phyloP scores from a whole-genome alignment of 1,139 yeast genomes.

The Kurtzmaniella natalensis region DNA sequence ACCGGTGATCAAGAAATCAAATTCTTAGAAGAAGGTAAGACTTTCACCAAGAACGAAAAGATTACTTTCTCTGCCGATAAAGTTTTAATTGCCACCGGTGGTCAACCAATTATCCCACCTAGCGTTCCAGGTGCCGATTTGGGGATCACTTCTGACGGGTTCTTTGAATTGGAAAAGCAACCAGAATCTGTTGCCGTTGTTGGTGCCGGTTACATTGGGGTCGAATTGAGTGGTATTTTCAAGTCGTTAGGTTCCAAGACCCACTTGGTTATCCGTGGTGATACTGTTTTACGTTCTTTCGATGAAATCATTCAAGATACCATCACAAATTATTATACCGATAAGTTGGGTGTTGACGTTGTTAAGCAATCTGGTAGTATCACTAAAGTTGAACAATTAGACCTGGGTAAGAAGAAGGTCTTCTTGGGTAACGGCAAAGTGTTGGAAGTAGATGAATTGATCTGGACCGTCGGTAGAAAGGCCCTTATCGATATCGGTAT shows the following conservation, averaged over 20 bases:
- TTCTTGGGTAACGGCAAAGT: conserved; percentile 48
- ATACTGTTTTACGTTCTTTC: conserved; percentile 81
- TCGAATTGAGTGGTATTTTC: conserved; percentile 93
- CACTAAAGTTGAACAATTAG: conserved; percentile 53
- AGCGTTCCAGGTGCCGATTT: conserved; percentile 73
- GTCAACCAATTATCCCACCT: conserved; percentile 71
- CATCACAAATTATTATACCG: conserved; percentile 72
- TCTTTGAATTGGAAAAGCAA: conserved; percentile 72
- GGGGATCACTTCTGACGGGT: conserved; percentile 90
- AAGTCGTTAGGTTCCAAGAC: conserved; percentile 84
- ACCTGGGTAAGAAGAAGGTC: conserved; percentile 60
- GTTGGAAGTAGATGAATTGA: conserved; percentile 70
- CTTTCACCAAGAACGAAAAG: conserved; percentile 43
- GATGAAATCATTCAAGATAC: conserved; percentile 78
- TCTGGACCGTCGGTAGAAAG: conserved; percentile 94
- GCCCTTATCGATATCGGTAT: conserved; percentile 71
- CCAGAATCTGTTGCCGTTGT: conserved; percentile 92
- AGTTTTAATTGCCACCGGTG: conserved; percentile 90
- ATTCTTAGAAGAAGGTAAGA: conserved; percentile 27
- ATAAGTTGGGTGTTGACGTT: conserved; percentile 71
- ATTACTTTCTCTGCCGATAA: conserved; percentile 74
- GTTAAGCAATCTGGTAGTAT: conserved; percentile 64
- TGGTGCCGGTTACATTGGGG: conserved; percentile 98
- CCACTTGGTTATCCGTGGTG: conserved; percentile 84
- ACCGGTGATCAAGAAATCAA: conserved; percentile 38